A percentile compares a stretch with the other conserved stretches of the same genome.
Evolutionary conservation across 2,329 filamentous ascomycete species (phyloP).

Genomic region (Periconia sp.): DNA sequence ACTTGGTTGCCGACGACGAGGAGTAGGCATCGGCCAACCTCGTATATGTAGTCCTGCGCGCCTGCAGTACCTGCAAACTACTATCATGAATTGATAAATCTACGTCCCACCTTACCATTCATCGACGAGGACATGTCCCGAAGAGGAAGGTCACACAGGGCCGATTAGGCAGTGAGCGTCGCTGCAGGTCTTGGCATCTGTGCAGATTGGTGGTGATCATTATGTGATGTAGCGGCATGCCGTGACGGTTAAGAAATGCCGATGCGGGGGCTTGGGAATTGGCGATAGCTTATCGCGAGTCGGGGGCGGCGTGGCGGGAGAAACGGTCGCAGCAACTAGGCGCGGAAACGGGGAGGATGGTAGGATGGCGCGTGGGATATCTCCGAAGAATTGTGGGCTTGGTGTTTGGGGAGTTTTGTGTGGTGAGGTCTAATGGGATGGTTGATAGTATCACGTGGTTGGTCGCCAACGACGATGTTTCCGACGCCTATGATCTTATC

Average conservation of each 20-base stretch:
- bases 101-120: not conserved
- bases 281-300: slow-evolving; percentile 6
- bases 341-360: not conserved
- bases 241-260: slow-evolving; percentile 8
- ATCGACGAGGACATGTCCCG: not conserved
- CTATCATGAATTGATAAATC: not conserved
- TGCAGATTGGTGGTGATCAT: slow-evolving; percentile 1
- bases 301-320: too few relatives aligned
- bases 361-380: too few relatives aligned
- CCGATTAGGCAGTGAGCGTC: too few relatives aligned
- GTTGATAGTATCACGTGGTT: too few relatives aligned
- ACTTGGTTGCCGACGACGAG: too few relatives aligned
- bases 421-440: too few relatives aligned
- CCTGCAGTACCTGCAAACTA: not conserved
- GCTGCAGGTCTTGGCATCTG: not conserved
- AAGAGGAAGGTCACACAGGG: not conserved
- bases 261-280: slow-evolving; percentile 11
- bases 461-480: too few relatives aligned
- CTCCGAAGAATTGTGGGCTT: too few relatives aligned
- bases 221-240: not conserved
- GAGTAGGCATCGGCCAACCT: not conserved
- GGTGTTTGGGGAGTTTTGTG: too few relatives aligned
- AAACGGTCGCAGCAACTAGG: too few relatives aligned
- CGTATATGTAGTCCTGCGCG: not conserved
- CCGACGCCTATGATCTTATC: too few relatives aligned